Percentiles rank a stretch among this genome's conserved stretches.
Conservation (phyloP, 768 basidiomycete species). For the Mycena filopes region DNA sequence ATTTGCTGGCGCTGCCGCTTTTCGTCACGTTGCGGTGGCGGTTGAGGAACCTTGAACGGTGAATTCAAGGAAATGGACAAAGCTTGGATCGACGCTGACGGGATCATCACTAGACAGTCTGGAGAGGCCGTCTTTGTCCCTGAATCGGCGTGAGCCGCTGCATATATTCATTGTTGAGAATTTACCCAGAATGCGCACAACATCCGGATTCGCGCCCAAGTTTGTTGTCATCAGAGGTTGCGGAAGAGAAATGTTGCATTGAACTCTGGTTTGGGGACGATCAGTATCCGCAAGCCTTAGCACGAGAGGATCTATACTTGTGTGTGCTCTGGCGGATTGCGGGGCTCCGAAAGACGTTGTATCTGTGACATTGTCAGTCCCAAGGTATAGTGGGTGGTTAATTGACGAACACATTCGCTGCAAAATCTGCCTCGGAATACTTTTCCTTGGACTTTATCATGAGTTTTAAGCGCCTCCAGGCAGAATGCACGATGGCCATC, state of each 20-base stretch:
- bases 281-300: too few species aligned
- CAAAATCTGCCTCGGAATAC: constrained; percentile 66
- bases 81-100: constrained; percentile 46
- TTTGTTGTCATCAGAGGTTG: constrained; percentile 48
- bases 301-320: constrained; percentile 48
- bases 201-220: constrained; percentile 41
- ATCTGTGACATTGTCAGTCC: constrained; percentile 42
- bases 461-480: constrained; percentile 55
- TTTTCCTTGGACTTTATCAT: constrained; percentile 59
- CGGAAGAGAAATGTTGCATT: constrained; percentile 59
- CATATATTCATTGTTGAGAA: neutral
- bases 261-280: constrained; percentile 58
- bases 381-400: neutral
- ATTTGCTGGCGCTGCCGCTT: constrained; percentile 50
- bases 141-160: neutral
- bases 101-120: constrained; percentile 61
- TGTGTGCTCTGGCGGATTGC: constrained; percentile 53
- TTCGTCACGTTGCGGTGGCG: constrained; percentile 48
- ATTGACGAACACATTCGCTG: constrained; percentile 59
- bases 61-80: constrained; percentile 58
- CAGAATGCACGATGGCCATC: constrained; percentile 51
- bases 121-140: constrained; percentile 57
- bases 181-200: constrained; percentile 50
- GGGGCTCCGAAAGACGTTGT: constrained; percentile 60
- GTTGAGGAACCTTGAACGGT: constrained; percentile 59